phyloP scores from a whole-genome alignment of 805 yeast species.

The Allodekkera sacchari region DNA sequence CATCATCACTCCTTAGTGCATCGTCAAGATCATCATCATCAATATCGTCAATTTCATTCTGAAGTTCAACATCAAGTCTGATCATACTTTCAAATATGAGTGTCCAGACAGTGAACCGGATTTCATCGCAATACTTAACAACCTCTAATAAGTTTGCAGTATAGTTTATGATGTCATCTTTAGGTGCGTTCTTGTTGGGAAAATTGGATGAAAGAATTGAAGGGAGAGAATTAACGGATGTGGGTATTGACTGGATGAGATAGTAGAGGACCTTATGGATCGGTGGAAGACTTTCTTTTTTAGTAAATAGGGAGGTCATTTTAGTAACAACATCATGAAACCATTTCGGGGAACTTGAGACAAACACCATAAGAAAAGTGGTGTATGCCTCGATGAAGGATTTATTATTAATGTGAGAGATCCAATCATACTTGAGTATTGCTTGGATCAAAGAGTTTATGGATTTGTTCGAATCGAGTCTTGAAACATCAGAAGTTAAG shows the following conservation, averaged over 20 bases:
- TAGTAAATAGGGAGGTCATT: conserved; percentile 54
- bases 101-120: conserved; percentile 72
- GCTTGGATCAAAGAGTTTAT: conserved; percentile 50
- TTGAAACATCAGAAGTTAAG: conserved; percentile 56
- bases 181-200: conserved; percentile 71
- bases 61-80: conserved; percentile 85
- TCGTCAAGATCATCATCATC: conserved; percentile 66
- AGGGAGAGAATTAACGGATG: conserved; percentile 62
- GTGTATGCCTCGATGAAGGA: conserved; percentile 47
- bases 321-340: conserved; percentile 72
- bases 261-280: conserved; percentile 62
- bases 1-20: conserved; percentile 23
- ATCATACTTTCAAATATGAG: conserved; percentile 71
- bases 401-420: conserved; percentile 28
- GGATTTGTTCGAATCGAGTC: conserved; percentile 51
- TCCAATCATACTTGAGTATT: conserved; percentile 60
- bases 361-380: conserved; percentile 67
- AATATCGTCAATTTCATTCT: conserved; percentile 76
- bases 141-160: conserved; percentile 54
- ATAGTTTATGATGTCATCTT: conserved; percentile 50
- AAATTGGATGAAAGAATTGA: conserved; percentile 48
- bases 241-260: conserved; percentile 70
- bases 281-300: conserved; percentile 17
- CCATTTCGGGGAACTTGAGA: conserved; percentile 85
- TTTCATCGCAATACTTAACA: conserved; percentile 65